Evolutionary conservation across 1,284 basidiomycete genomes (phyloP).

Genomic region (Bjerkandera adusta): DNA sequence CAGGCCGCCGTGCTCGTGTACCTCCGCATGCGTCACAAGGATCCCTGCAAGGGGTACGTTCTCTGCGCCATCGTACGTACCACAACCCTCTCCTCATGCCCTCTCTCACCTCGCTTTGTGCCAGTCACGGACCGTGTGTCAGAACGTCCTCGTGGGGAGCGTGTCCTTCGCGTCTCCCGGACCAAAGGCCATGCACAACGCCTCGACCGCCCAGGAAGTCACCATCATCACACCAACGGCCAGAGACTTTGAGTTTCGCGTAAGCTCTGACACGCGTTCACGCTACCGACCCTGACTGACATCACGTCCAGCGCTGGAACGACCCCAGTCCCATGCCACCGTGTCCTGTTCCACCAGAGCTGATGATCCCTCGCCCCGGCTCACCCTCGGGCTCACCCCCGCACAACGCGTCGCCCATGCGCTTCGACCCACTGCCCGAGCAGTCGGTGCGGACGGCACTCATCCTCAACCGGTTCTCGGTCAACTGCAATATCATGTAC

Average conservation of each 20-base stretch:
- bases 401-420: conserved; percentile 30
- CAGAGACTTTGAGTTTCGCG: conserved; percentile 65
- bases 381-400: conserved; percentile 11
- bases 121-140: conserved; percentile 59
- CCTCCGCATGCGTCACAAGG: conserved; percentile 70
- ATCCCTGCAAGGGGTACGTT: conserved; percentile 68
- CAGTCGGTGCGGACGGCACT: conserved; percentile 69
- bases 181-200: conserved; percentile 70
- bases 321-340: conserved; percentile 62
- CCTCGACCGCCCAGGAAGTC: conserved; percentile 76
- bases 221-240: conserved; percentile 66
- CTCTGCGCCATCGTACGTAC: conserved; percentile 73
- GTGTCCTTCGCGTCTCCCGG: conserved; percentile 72
- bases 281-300: neutral
- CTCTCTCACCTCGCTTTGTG: neutral
- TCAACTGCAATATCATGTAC: conserved; percentile 60
- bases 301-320: conserved; percentile 57
- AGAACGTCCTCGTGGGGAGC: conserved; percentile 71
- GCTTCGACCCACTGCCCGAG: conserved; percentile 56
- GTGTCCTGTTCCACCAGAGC: conserved; percentile 21
- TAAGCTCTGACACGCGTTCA: conserved; percentile 33
- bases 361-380: conserved; percentile 7
- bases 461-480: conserved; percentile 71
- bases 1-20: conserved; percentile 75
- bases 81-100: neutral